Evolutionary conservation across 306 rosid species (phyloP), one percentile per base, ranked within the genome.

Genomic region (Chamaecrista fasciculata): DNA sequence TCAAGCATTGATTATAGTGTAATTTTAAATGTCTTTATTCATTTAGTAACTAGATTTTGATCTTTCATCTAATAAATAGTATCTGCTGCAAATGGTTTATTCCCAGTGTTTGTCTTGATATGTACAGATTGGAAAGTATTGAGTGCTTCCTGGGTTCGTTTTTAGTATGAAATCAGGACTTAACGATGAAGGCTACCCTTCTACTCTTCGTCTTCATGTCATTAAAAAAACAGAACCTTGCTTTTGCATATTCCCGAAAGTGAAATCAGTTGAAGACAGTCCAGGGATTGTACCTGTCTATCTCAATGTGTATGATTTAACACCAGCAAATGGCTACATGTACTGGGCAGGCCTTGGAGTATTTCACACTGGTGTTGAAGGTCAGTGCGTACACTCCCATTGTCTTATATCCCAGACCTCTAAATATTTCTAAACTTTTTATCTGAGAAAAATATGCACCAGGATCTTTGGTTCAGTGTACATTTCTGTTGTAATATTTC

Each of bases 271-370:
- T 33, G 46, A 18, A 3, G 44, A 59, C 65, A 33, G 0, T 59
- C 44, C 44, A 18, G n/a, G 12, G 65, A 18, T 3, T 16, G 44
- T 31, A 16, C 46, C 44, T 33, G 26, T 59, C 44, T 59, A 59
- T 59, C 65, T 59, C 44, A 59, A 59, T 33, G 65, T 33, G 26
- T 59, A 59, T 19, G 65, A 59, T 59, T 59, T 59, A 26, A 59
- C 46, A 16, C 15, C 44, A 5, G 65, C 14, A 31, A 59, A 59
- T 18, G 46, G 65, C 10, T 59, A 34, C 65, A 8, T 33, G 44
- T 59, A 59, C 6, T 59, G 65, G 65, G 65, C 46, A 33, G 65
- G 65, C 65, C 44, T 59, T 8, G 65, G 65, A 16, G 14, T 59
- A 31, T 59, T 33, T 18, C 65, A 59, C 28, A 11, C 65, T 18